phyloP scores from a whole-genome alignment of 2,329 filamentous ascomycete species.

The Aphanoascus verrucosus region DNA sequence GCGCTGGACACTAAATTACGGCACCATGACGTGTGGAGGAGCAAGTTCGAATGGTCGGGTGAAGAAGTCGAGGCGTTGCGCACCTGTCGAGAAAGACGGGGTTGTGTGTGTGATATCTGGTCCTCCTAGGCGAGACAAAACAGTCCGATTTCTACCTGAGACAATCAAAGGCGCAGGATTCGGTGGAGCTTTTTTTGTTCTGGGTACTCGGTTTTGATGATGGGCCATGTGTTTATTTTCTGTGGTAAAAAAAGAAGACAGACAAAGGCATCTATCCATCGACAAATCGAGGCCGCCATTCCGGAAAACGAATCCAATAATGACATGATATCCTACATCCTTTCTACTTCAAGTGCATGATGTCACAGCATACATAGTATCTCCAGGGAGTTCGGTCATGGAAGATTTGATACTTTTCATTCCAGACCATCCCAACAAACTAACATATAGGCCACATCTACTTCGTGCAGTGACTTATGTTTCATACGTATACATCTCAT shows the following conservation, averaged over 20 bases:
- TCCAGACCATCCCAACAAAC: too few relatives aligned
- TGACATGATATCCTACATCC: slow-evolving; percentile 8
- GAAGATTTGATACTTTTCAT: too few relatives aligned
- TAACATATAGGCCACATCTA: too few relatives aligned
- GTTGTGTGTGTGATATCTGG: not conserved
- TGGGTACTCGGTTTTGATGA: slow-evolving; percentile 2
- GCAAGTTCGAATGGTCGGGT: not conserved
- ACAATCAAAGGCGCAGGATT: slow-evolving; percentile 1
- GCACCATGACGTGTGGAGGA: not conserved
- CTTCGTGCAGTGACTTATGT: too few relatives aligned
- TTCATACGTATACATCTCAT: too few relatives aligned
- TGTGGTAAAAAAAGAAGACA: not conserved
- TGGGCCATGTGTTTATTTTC: not conserved
- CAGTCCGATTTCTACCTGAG: not conserved
- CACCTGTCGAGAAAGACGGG: not conserved
- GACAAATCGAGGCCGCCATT: slow-evolving; percentile 5
- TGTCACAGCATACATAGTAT: too few relatives aligned
- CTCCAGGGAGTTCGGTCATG: too few relatives aligned
- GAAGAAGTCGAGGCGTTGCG: not conserved
- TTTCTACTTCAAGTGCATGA: not conserved
- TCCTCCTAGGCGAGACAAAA: not conserved
- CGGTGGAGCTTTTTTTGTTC: not conserved
- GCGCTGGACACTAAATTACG: slow-evolving; percentile 53
- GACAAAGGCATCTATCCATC: slow-evolving; percentile 1
- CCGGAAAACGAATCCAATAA: slow-evolving; percentile 10